Percentiles rank a stretch among this genome's conserved stretches.
Evolutionary conservation across 2,329 filamentous ascomycete genomes (phyloP).

Genomic region (Paracoccidioides lutzii): DNA sequence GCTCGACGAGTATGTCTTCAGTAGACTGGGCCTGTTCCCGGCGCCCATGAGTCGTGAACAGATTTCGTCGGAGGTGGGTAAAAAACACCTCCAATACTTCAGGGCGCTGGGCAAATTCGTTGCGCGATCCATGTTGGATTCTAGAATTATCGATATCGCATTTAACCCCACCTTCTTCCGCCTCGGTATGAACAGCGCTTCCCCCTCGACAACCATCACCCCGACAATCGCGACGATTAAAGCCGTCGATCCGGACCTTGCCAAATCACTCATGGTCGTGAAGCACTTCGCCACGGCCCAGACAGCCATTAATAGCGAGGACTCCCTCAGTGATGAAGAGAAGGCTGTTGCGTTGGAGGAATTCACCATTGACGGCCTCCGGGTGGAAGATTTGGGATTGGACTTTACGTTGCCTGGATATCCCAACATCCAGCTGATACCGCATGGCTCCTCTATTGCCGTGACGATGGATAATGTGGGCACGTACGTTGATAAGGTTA

Average conservation of each 20-base stretch:
- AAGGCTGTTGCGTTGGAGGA: conserved; percentile 58
- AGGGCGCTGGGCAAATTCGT: conserved; percentile 94
- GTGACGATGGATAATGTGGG: conserved; percentile 91
- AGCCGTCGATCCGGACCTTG: conserved; percentile 73
- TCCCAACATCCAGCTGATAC: conserved; percentile 67
- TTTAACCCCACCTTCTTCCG: conserved; percentile 98
- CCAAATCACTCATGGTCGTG: conserved; percentile 70
- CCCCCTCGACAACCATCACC: conserved; percentile 43
- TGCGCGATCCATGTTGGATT: conserved; percentile 94
- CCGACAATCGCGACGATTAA: conserved; percentile 84
- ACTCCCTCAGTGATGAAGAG: conserved; percentile 49
- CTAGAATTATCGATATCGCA: conserved; percentile 90
- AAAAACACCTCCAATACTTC: conserved; percentile 77
- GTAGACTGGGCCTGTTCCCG: conserved; percentile 75
- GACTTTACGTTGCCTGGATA: conserved; percentile 95
- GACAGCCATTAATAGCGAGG: conserved; percentile 65
- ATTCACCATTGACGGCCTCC: conserved; percentile 62
- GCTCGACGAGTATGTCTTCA: conserved; percentile 69
- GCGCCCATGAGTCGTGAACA: conserved; percentile 76
- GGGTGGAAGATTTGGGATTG: conserved; percentile 73
- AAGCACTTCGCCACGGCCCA: conserved; percentile 78
- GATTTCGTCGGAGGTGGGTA: conserved; percentile 60
- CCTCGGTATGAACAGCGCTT: conserved; percentile 53
- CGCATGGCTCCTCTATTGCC: conserved; percentile 57
- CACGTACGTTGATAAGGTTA: conserved; percentile 71